Conservation (phyloP, 1,139 yeast species). For the Yamadazyma pseudoaaseri region DNA sequence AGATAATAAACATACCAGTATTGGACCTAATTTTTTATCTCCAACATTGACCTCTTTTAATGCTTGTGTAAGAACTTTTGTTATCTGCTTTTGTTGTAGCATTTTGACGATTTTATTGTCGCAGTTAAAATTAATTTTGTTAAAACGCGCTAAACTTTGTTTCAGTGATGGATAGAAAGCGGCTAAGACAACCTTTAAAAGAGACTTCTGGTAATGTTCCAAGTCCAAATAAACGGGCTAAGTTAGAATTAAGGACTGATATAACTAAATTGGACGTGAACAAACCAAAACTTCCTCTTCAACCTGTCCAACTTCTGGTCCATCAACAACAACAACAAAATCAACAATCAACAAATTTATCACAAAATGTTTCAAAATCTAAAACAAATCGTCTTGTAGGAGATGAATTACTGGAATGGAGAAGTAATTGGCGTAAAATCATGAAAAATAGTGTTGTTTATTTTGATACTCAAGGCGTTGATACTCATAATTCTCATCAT, state of each 20-base stretch:
- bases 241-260: conserved; percentile 1
- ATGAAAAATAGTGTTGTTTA: conserved; percentile 75
- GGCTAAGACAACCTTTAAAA: conserved; percentile 36
- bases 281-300: not conserved
- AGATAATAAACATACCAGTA: conserved; percentile 44
- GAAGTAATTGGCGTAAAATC: conserved; percentile 74
- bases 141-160: conserved; percentile 1
- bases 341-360: conserved; percentile 8
- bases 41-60: conserved; percentile 15
- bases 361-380: conserved; percentile 9
- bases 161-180: conserved; percentile 1
- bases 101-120: conserved; percentile 18
- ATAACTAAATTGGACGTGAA: not conserved
- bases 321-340: conserved; percentile 5
- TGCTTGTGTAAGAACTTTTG: conserved; percentile 42
- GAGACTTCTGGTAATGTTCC: conserved; percentile 46
- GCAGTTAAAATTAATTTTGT: not conserved
- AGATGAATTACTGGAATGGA: conserved; percentile 70
- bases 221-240: conserved; percentile 36
- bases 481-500: conserved; percentile 39
- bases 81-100: conserved; percentile 49
- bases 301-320: not conserved
- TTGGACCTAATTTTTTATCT: conserved; percentile 20
- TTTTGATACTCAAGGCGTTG: conserved; percentile 70
- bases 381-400: conserved; percentile 34